Base-by-base conservation (phyloP, 768 basidiomycete genomes). In the Mycena polygramma region DNA sequence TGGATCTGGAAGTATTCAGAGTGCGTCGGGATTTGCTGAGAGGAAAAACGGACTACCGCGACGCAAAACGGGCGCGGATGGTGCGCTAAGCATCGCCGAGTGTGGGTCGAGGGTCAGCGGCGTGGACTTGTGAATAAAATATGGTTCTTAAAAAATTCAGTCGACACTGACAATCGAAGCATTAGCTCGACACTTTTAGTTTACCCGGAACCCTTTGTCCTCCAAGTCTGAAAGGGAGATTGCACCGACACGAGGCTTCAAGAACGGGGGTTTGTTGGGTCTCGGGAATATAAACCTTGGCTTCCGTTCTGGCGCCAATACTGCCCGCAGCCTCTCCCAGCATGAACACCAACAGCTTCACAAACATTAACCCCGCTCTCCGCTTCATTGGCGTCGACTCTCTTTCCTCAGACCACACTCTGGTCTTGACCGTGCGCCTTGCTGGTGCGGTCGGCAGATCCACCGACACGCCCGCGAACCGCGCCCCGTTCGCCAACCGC, bases 271-370 rank as follows among this genome's bases (percentile, higher is more conserved):
- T 36, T 24, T 39, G 41, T 57, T 57, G 55, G 41, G 37, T n/a
- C n/a, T 41, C 39, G 37, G 54, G 37, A 36, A 41, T 37, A 57
- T 41, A 57, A 22, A 57, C 20, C 55, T 10, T 19, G 37, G 55
- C 37, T 41, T 35, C 54, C 35, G 20, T 17, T 39, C n/a, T 36
- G 22, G 14, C 55, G 39, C 55, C 55, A 57, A 37, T 41, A 41
- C 39, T 57, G 55, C 55, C n/a, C 55, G 39, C 55, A 57, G 20
- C 37, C n/a, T 24, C 39, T 57, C 55, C 39, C 37, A 24, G 39
- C 39, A 57, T 57, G 55, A 57, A 57, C 55, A 57, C 41, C 39
- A 37, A 57, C 55, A 19, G 36, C 54, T 36, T 54, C 53, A 54
- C 35, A 2, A 39, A 7, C 39, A 10, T 41, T 41, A 15, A 10